Percentiles rank a stretch among this genome's conserved stretches.
phyloP scores from a whole-genome alignment of 2,329 filamentous ascomycete species.

The Neurospora sp. region DNA sequence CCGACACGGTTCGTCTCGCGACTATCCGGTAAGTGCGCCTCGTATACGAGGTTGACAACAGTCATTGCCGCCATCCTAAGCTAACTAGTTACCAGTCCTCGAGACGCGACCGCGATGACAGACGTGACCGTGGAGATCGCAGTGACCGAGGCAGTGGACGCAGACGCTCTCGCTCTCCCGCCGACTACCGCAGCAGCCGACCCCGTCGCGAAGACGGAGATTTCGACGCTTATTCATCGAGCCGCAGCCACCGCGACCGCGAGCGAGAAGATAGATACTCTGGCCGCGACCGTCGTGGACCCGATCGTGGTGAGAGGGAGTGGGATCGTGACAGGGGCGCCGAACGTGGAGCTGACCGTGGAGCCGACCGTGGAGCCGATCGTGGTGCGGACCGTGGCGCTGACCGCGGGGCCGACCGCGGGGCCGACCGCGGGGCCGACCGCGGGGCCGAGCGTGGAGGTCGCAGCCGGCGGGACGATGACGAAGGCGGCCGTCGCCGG shows the following conservation, averaged over 20 bases:
- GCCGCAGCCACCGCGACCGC: conserved; percentile 82
- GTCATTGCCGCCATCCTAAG: neutral
- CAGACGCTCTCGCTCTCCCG: conserved; percentile 73
- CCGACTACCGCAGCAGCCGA: conserved; percentile 58
- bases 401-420: conserved; percentile 36
- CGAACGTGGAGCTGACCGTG: conserved; percentile 34
- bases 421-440: conserved; percentile 53
- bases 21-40: conserved; percentile 41
- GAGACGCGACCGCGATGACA: conserved; percentile 25
- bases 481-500: conserved; percentile 50
- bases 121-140: conserved; percentile 25
- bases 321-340: conserved; percentile 63
- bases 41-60: neutral
- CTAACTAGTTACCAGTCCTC: conserved; percentile 16
- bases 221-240: conserved; percentile 78
- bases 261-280: conserved; percentile 90
- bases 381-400: conserved; percentile 46
- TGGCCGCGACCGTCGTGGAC: conserved; percentile 50
- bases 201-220: conserved; percentile 64
- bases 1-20: conserved; percentile 42
- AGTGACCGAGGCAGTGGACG: conserved; percentile 37
- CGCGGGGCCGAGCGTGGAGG: conserved; percentile 35
- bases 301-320: conserved; percentile 55
- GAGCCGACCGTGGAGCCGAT: conserved; percentile 45
- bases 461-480: conserved; percentile 42